phyloP scores from a whole-genome alignment of 2,329 filamentous ascomycete genomes.

The Zarea fungicola region DNA sequence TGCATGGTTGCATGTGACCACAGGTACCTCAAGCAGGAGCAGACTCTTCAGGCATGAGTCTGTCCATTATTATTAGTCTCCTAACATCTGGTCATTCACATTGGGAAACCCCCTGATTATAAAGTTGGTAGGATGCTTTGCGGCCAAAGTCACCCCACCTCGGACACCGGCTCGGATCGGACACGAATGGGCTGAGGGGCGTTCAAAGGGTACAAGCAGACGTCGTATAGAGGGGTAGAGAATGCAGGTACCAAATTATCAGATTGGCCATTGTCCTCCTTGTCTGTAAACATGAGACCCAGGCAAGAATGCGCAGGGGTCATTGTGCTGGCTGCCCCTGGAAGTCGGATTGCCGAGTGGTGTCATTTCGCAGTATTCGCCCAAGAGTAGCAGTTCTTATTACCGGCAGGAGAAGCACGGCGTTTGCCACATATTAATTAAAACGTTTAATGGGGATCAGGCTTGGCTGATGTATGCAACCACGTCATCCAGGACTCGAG shows the following conservation, averaged over 20 bases:
- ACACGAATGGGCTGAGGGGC: not conserved
- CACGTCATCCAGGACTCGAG: slow-evolving; percentile 2
- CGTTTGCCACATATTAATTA: not conserved
- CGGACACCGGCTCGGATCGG: no score
- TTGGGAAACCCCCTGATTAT: no score
- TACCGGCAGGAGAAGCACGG: not conserved
- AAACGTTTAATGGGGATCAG: slow-evolving; percentile 5
- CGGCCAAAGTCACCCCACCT: not conserved
- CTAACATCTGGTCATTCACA: no score
- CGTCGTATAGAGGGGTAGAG: not conserved
- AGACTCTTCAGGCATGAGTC: no score
- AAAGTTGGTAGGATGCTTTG: no score
- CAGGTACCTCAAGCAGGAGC: no score
- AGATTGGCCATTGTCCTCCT: not conserved
- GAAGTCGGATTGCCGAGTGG: slow-evolving; percentile 8
- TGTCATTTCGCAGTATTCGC: slow-evolving; percentile 3
- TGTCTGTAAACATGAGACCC: not conserved
- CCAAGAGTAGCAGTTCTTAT: not conserved
- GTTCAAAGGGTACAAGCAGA: not conserved
- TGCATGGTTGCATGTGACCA: no score
- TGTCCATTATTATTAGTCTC: no score
- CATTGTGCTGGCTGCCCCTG: no score
- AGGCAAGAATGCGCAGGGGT: not conserved
- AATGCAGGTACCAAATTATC: not conserved
- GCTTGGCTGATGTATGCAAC: slow-evolving; percentile 1